Conservation (phyloP, 495 filamentous ascomycete genomes). For the Penicillium taxi region DNA sequence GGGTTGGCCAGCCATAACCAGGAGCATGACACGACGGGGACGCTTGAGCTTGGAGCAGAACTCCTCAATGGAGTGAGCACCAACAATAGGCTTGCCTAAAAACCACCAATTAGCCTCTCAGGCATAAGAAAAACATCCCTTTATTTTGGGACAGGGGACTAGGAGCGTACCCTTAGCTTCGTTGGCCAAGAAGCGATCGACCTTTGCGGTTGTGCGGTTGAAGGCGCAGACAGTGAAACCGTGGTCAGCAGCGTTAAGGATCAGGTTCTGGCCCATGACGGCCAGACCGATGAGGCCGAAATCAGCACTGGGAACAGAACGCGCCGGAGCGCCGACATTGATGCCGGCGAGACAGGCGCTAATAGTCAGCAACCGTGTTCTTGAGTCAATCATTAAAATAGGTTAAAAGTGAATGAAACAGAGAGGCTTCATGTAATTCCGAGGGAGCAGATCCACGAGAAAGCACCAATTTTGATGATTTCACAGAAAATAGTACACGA, state of each 20-base stretch:
- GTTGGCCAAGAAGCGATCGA: slow-evolving; percentile 88
- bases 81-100: slow-evolving; percentile 83
- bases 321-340: slow-evolving; percentile 62
- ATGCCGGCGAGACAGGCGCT: slow-evolving; percentile 85
- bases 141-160: neutral
- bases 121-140: slow-evolving; percentile 5
- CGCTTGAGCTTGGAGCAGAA: slow-evolving; percentile 93
- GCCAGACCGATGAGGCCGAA: slow-evolving; percentile 99
- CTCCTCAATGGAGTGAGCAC: slow-evolving; percentile 89
- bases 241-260: slow-evolving; percentile 95
- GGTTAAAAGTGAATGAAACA: slow-evolving; percentile 12
- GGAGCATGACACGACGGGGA: slow-evolving; percentile 91
- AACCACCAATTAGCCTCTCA: slow-evolving; percentile 4
- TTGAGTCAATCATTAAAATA: slow-evolving; percentile 29
- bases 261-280: slow-evolving; percentile 98
- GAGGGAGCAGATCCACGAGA: slow-evolving; percentile 3
- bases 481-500: no score
- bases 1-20: slow-evolving; percentile 95
- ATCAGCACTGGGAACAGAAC: slow-evolving; percentile 55
- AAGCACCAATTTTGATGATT: slow-evolving; percentile 2
- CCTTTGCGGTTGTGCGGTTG: slow-evolving; percentile 97
- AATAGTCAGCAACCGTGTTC: slow-evolving; percentile 54
- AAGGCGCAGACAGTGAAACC: slow-evolving; percentile 92
- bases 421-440: slow-evolving; percentile 7
- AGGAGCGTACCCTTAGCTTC: slow-evolving; percentile 70